Evolutionary conservation across 352 stramenopile species (phyloP).

Genomic region (Globisporangium canariense): DNA sequence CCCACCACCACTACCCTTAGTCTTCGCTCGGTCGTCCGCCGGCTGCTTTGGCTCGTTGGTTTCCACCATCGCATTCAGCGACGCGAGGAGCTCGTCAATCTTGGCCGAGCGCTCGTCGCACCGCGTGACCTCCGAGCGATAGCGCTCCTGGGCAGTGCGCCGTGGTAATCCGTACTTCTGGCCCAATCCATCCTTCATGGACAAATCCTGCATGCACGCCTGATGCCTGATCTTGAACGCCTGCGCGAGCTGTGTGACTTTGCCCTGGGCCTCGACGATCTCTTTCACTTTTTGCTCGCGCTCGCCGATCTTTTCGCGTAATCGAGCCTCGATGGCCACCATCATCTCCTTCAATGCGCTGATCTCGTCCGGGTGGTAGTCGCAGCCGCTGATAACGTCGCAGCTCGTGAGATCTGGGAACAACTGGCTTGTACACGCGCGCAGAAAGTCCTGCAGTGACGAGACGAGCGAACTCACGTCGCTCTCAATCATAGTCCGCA

Average conservation of each 20-base stretch:
- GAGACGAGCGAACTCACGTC: constrained; percentile 33
- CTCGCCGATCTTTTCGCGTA: constrained; percentile 28
- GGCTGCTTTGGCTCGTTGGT: constrained; percentile 13
- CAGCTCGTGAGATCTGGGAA: constrained; percentile 60
- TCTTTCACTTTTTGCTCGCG: constrained; percentile 35
- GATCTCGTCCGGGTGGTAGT: constrained; percentile 85
- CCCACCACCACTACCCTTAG: neutral
- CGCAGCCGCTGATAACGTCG: constrained; percentile 67
- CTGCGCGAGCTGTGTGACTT: constrained; percentile 31
- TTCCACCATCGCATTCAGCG: constrained; percentile 40
- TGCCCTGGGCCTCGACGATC: constrained; percentile 29
- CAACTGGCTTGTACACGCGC: constrained; percentile 44
- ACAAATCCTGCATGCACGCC: constrained; percentile 70
- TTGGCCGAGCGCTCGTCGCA: constrained; percentile 63
- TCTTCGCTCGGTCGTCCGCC: neutral
- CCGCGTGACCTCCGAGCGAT: constrained; percentile 78
- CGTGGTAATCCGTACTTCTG: constrained; percentile 87
- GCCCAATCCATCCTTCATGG: constrained; percentile 86
- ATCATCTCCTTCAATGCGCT: constrained; percentile 38
- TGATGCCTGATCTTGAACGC: constrained; percentile 74
- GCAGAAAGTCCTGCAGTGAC: constrained; percentile 51
- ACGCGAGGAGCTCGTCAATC: constrained; percentile 60
- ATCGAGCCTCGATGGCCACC: constrained; percentile 33
- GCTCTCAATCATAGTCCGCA: constrained; percentile 25
- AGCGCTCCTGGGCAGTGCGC: constrained; percentile 78